Conservation (phyloP, 2,329 filamentous ascomycete genomes). For the Pseudogymnoascus sp. region DNA sequence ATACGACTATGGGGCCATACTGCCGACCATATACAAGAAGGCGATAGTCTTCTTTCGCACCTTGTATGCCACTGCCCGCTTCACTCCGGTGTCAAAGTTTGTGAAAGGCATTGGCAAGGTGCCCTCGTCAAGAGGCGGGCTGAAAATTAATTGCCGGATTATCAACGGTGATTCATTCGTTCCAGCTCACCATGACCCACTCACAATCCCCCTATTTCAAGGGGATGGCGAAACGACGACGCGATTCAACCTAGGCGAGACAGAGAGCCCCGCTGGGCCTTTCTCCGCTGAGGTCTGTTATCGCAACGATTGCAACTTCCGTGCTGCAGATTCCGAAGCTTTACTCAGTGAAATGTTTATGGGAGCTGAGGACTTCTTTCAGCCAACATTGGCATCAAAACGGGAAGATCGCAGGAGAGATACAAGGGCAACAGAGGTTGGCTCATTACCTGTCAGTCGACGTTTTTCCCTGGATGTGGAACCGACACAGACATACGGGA, state of each 20-base stretch:
- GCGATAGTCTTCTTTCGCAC: slow-evolving; percentile 91
- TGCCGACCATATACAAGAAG: slow-evolving; percentile 94
- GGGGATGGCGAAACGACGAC: slow-evolving; percentile 56
- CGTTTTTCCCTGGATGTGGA: slow-evolving; percentile 43
- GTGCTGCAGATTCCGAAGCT: slow-evolving; percentile 84
- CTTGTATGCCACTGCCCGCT: slow-evolving; percentile 70
- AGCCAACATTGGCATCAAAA: slow-evolving; percentile 55
- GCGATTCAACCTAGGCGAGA: slow-evolving; percentile 71
- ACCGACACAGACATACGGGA: slow-evolving; percentile 75
- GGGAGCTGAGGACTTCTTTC: slow-evolving; percentile 78
- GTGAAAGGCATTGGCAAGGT: slow-evolving; percentile 63
- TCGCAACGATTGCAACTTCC: slow-evolving; percentile 81
- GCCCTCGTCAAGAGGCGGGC: slow-evolving; percentile 47
- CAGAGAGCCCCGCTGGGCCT: slow-evolving; percentile 78
- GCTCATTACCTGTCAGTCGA: slow-evolving; percentile 66
- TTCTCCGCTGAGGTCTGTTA: slow-evolving; percentile 77
- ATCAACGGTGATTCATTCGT: slow-evolving; percentile 48
- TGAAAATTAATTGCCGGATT: slow-evolving; percentile 77
- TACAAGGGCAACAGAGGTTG: slow-evolving; percentile 44
- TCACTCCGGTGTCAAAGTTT: slow-evolving; percentile 82
- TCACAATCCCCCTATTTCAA: slow-evolving; percentile 63
- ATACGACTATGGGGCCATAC: slow-evolving; percentile 51
- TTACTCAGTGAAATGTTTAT: slow-evolving; percentile 88
- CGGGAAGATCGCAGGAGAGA: slow-evolving; percentile 30
- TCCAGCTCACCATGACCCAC: slow-evolving; percentile 53